Conservation (phyloP, 2,329 filamentous ascomycete species). For the Diplodia scrobiculata region DNA sequence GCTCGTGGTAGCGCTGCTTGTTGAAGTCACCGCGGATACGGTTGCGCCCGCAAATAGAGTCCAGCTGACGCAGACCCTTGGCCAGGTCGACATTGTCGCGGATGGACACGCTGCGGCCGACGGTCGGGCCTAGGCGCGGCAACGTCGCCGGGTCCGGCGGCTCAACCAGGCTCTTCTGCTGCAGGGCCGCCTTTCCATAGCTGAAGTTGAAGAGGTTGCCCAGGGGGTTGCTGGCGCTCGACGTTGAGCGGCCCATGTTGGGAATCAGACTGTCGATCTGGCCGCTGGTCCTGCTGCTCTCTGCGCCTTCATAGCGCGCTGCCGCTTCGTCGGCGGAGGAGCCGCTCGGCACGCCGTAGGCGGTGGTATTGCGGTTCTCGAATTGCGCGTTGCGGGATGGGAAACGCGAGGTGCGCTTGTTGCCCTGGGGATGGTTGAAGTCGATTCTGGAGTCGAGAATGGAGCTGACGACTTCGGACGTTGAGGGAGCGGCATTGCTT, state of each 20-base stretch:
- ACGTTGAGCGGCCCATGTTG: neutral
- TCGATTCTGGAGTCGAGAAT: conserved; percentile 39
- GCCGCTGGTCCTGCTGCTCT: neutral
- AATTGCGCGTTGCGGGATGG: conserved; percentile 35
- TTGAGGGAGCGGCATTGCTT: conserved; percentile 13
- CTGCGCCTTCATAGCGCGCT: neutral
- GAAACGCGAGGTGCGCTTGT: conserved; percentile 36
- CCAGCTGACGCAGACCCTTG: conserved; percentile 51
- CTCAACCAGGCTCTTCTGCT: neutral
- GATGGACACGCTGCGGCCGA: conserved; percentile 43
- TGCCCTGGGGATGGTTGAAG: conserved; percentile 33
- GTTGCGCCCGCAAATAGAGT: conserved; percentile 55
- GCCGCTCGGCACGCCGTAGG: conserved; percentile 8
- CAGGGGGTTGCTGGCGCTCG: neutral
- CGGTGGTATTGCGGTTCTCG: conserved; percentile 29
- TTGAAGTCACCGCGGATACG: conserved; percentile 58
- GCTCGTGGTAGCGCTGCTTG: conserved; percentile 71
- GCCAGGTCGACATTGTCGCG: conserved; percentile 39
- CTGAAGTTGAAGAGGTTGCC: neutral
- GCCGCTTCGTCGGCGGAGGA: conserved; percentile 16
- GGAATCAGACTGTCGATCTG: neutral
- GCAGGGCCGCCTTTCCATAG: neutral
- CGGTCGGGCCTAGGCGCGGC: conserved; percentile 37
- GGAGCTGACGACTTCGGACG: conserved; percentile 33
- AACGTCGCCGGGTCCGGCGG: conserved; percentile 32